Conservation (phyloP, 805 yeast genomes). For the Martiniozyma abietophila region DNA sequence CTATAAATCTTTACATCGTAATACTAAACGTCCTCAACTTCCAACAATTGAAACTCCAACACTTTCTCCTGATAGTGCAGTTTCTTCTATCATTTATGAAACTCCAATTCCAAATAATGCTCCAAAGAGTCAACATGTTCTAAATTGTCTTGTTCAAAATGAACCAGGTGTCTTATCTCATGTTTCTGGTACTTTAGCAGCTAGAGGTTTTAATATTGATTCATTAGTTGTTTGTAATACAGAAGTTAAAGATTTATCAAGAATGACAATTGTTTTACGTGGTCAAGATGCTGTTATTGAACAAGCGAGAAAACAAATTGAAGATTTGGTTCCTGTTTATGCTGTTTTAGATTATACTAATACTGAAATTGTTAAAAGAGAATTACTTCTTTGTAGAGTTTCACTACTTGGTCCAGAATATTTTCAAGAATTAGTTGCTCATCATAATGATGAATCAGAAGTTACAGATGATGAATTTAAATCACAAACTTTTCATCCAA, state of each 20-base stretch:
- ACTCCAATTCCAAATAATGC: constrained; percentile 59
- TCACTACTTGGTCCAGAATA: constrained; percentile 96
- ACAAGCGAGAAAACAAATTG: constrained; percentile 96
- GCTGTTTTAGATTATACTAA: constrained; percentile 93
- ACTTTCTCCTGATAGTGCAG: constrained; percentile 96
- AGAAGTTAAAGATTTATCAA: constrained; percentile 86
- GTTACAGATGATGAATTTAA: constrained; percentile 33
- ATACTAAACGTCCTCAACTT: constrained; percentile 77
- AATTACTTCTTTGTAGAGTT: constrained; percentile 82
- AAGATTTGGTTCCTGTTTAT: constrained; percentile 95
- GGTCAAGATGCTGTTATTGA: constrained; percentile 96
- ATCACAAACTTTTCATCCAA: constrained; percentile 66
- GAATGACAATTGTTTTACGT: constrained; percentile 92
- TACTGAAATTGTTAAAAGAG: constrained; percentile 85
- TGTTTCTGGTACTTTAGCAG: constrained; percentile 92
- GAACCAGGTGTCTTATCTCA: constrained; percentile 97
- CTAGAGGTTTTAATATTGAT: constrained; percentile 97
- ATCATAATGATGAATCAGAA: constrained; percentile 50
- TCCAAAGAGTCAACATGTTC: constrained; percentile 75
- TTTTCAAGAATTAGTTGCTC: constrained; percentile 87
- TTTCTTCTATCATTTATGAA: constrained; percentile 88
- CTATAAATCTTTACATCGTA: constrained; percentile 83
- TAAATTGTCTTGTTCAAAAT: constrained; percentile 95
- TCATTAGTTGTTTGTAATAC: constrained; percentile 95
- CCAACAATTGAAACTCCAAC: constrained; percentile 90